These are phyloP conservation scores for Pseudognaphalium luteoalbum DNA, from an alignment of 129 eudicot species.

Conservation along the genomic window DNA sequence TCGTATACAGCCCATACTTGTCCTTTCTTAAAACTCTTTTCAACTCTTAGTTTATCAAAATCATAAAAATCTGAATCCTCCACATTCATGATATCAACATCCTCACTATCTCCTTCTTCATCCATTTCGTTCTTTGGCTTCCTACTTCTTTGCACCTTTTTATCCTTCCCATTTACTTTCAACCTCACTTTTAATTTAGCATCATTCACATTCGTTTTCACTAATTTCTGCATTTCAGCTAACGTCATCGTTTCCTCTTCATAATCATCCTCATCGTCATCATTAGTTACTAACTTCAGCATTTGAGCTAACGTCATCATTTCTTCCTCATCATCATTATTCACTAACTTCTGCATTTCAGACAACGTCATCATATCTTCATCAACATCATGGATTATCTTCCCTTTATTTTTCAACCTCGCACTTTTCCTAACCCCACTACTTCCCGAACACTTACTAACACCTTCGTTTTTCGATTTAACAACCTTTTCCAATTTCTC, in stretches of 20 bases:
- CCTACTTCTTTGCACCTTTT: slow-evolving; percentile 15
- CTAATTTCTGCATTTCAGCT: slow-evolving; percentile 63
- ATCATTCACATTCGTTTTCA: slow-evolving; percentile 36
- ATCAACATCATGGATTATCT: slow-evolving; percentile 8
- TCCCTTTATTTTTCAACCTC: slow-evolving; percentile 37
- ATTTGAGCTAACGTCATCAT: slow-evolving; percentile 71
- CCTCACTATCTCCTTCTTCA: slow-evolving; percentile 24
- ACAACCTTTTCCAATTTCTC: slow-evolving; percentile 21
- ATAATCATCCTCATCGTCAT: background rate
- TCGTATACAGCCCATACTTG: slow-evolving; percentile 91
- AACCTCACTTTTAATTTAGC: slow-evolving; percentile 35
- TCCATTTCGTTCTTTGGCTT: slow-evolving; percentile 16
- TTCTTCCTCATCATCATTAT: slow-evolving; percentile 33
- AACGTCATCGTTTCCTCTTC: slow-evolving; percentile 62
- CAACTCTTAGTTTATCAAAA: slow-evolving; percentile 77
- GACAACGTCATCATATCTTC: slow-evolving; percentile 69
- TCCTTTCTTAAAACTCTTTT: slow-evolving; percentile 74
- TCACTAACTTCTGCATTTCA: slow-evolving; percentile 61
- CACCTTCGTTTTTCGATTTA: slow-evolving; percentile 22
- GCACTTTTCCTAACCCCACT: slow-evolving; percentile 22
- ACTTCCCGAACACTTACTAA: slow-evolving; percentile 16
- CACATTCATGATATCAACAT: slow-evolving; percentile 54
- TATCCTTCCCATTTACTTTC: slow-evolving; percentile 37
- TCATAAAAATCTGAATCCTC: slow-evolving; percentile 88
- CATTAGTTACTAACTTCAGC: slow-evolving; percentile 32